Conservation (phyloP, 495 filamentous ascomycete genomes). For the Cudoniella acicularis region DNA sequence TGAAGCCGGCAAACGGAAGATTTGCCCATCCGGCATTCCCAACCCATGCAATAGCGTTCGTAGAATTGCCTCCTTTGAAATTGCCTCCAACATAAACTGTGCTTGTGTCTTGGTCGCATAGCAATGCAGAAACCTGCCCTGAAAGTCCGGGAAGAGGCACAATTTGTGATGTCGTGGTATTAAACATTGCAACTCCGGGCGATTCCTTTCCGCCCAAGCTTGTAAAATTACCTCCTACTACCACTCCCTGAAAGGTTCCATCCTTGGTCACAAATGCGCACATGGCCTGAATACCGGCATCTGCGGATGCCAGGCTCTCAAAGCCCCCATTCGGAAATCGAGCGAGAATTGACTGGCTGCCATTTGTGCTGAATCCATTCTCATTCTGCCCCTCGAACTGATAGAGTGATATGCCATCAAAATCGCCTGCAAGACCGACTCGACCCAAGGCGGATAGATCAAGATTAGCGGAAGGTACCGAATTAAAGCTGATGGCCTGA, state of each 20-base stretch:
- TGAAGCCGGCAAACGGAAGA: slow-evolving; percentile 89
- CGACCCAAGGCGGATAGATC: slow-evolving; percentile 78
- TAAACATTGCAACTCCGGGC: slow-evolving; percentile 74
- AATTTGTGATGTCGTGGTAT: slow-evolving; percentile 62
- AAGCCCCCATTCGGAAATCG: slow-evolving; percentile 85
- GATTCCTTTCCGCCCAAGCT: slow-evolving; percentile 74
- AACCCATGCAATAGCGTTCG: slow-evolving; percentile 86
- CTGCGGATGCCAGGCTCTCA: slow-evolving; percentile 64
- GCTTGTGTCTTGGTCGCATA: slow-evolving; percentile 79
- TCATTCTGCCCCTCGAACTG: slow-evolving; percentile 77
- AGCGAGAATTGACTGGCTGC: slow-evolving; percentile 75
- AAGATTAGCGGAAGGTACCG: slow-evolving; percentile 72
- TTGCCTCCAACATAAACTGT: slow-evolving; percentile 89
- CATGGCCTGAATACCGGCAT: slow-evolving; percentile 82
- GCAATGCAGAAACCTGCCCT: slow-evolving; percentile 73
- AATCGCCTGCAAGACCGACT: slow-evolving; percentile 86
- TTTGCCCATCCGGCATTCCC: slow-evolving; percentile 72
- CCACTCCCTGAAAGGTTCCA: slow-evolving; percentile 66
- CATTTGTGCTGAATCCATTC: slow-evolving; percentile 61
- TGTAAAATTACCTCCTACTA: slow-evolving; percentile 96
- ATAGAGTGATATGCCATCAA: slow-evolving; percentile 86
- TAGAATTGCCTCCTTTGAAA: slow-evolving; percentile 73
- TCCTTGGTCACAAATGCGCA: slow-evolving; percentile 71
- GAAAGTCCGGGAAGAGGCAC: slow-evolving; percentile 72
- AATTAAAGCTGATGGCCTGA: slow-evolving; percentile 63